phyloP scores from a whole-genome alignment of 2,329 filamentous ascomycete species.

The Neonectria sp. region DNA sequence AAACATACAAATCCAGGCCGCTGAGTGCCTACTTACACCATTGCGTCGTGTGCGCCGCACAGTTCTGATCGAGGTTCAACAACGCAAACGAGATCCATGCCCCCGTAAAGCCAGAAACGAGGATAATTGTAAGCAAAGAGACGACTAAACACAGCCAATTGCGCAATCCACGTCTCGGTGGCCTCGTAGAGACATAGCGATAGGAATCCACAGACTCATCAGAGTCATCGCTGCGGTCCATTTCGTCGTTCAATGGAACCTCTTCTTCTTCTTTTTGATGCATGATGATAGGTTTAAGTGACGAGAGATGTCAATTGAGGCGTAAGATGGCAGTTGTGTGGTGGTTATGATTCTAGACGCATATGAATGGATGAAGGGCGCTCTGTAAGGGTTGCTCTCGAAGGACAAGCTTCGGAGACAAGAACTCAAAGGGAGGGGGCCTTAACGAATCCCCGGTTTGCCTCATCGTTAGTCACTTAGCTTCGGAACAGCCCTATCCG shows the following conservation, averaged over 20 bases:
- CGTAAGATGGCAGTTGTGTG: background rate
- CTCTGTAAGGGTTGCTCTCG: slow-evolving; percentile 6
- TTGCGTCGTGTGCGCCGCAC: slow-evolving; percentile 51
- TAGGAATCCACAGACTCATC: slow-evolving; percentile 40
- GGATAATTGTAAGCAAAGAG: slow-evolving; percentile 19
- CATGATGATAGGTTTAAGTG: slow-evolving; percentile 27
- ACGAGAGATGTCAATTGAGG: background rate
- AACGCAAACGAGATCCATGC: slow-evolving; percentile 42
- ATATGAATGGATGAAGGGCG: background rate
- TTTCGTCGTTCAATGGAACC: slow-evolving; percentile 32
- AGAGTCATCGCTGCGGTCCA: slow-evolving; percentile 32
- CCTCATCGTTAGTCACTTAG: slow-evolving; percentile 23
- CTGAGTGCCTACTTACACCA: slow-evolving; percentile 52
- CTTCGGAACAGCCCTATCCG: slow-evolving; percentile 26
- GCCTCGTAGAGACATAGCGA: slow-evolving; percentile 31
- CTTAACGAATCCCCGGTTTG: slow-evolving; percentile 23
- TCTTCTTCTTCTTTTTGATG: slow-evolving; percentile 44
- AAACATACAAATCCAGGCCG: background rate
- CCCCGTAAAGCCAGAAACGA: slow-evolving; percentile 37
- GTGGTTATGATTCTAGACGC: background rate
- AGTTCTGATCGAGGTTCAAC: slow-evolving; percentile 42
- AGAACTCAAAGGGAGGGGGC: slow-evolving; percentile 21
- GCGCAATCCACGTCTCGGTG: slow-evolving; percentile 31
- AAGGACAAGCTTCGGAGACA: slow-evolving; percentile 27
- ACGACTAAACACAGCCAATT: slow-evolving; percentile 33